Base-by-base conservation (phyloP, 148 eudicot genomes). In the Dysphania ambrosioides region DNA sequence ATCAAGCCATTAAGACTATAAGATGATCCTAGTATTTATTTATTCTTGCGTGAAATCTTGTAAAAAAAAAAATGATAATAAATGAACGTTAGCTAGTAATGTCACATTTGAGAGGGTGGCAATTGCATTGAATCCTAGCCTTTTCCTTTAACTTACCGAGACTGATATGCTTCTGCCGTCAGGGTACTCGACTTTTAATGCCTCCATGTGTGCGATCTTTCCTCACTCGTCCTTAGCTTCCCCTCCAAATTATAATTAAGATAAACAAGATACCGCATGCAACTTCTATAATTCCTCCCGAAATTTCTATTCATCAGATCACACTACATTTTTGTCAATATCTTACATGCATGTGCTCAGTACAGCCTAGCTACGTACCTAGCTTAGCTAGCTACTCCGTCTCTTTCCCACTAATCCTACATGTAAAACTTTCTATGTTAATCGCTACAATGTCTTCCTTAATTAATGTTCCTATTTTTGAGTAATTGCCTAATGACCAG, bases 151-250 rank as follows among this genome's bases (percentile, higher is more conserved):
- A n/a, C 53, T 60, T 24, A 34, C 69, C 67, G 30, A 65, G 7
- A 66, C 55, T 32, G 78, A 57, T 70, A 60, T 66, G 77, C n/a
- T n/a, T n/a, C n/a, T n/a, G n/a, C 75, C 78, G 82, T 83, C 76
- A 76, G 76, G 78, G 78, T 79, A 67, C 80, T 63, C 36, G 53
- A 61, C 7, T 6, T 68, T 83, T 60, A 83, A 76, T 83, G 79
- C 70, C 80, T 61, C 77, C 78, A 71, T 76, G 79, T 77, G 75
- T 79, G 47, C 67, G 64, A 59, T 75, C 79, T 66, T 65, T 36
- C 75, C 75, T 59, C n/a, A 24, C 27, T 21, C 30, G 6, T 34
- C 65, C 16, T 41, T n/a, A n/a, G n/a, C n/a, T n/a, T n/a, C n/a
- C n/a, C n/a, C n/a, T n/a, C n/a, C n/a, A n/a, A n/a, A n/a, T n/a